Conservation (phyloP, 2,329 filamentous ascomycete genomes). For the Colletotrichum aenigma region DNA sequence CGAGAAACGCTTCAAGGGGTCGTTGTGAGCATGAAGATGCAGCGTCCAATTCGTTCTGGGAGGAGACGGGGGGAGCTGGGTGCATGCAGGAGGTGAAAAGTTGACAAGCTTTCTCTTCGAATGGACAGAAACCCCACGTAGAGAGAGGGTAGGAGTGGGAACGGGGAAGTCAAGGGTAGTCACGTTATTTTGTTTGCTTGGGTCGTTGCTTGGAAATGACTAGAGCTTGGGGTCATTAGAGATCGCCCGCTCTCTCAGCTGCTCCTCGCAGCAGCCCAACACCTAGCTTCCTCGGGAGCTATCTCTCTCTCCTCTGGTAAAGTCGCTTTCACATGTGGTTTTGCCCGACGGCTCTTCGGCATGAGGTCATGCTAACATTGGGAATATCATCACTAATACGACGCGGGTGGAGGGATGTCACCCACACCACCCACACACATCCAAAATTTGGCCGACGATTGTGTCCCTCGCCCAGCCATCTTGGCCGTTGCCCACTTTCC, state of each 20-base stretch:
- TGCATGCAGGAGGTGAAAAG: conserved; percentile 3
- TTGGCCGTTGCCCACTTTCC: not conserved
- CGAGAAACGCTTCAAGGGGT: conserved; percentile 6
- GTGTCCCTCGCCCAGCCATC: not conserved
- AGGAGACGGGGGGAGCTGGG: not conserved
- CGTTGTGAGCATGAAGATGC: not conserved
- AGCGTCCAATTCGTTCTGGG: conserved; percentile 2
- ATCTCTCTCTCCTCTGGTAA: not conserved
- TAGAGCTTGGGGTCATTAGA: not conserved
- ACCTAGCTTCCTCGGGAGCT: not conserved
- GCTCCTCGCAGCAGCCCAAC: not conserved
- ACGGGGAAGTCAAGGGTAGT: not conserved
- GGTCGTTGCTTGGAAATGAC: not conserved
- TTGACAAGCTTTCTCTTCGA: not conserved
- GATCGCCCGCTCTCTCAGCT: not conserved
- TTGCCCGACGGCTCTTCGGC: not conserved
- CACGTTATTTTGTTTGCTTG: not conserved
- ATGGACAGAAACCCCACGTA: not conserved
- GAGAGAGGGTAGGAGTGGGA: conserved; percentile 1
- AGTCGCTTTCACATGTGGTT: conserved; percentile 4
- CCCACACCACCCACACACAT: not conserved
- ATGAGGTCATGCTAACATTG: conserved; percentile 6
- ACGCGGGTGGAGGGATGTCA: conserved; percentile 4
- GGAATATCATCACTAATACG: conserved; percentile 10
- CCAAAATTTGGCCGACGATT: not conserved